These are phyloP conservation scores for Eimeria acervulina DNA, from an alignment of 169 alveolate genomes.

Conservation along the genomic window DNA sequence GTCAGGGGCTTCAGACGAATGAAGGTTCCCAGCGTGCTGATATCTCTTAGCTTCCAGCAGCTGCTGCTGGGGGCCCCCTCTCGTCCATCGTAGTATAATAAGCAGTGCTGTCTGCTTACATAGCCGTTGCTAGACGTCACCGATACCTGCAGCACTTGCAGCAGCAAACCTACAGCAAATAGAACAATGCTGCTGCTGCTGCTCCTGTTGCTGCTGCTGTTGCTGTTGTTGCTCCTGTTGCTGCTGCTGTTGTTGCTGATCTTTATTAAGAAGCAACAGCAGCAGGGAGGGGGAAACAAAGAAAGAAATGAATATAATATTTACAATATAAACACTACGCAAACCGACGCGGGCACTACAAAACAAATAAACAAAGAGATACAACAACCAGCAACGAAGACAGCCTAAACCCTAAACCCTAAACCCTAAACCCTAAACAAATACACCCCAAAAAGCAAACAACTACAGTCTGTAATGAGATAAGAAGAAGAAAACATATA, in stretches of 20 bases:
- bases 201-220: conserved; percentile 31
- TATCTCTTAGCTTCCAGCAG: conserved; percentile 92
- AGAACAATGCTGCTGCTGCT: conserved; percentile 25
- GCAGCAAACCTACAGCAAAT: neutral
- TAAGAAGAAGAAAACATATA: too few species aligned
- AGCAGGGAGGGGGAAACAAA: too few species aligned
- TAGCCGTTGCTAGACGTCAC: conserved; percentile 93
- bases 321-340: too few species aligned
- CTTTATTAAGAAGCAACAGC: neutral
- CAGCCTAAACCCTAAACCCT: too few species aligned
- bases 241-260: conserved; percentile 16
- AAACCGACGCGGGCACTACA: too few species aligned
- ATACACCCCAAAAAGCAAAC: too few species aligned
- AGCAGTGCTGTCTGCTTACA: conserved; percentile 94
- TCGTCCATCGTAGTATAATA: conserved; percentile 92
- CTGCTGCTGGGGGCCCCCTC: conserved; percentile 84
- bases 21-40: conserved; percentile 94
- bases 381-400: too few species aligned
- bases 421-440: too few species aligned
- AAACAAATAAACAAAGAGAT: too few species aligned
- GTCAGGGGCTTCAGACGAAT: conserved; percentile 91
- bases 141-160: neutral
- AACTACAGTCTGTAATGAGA: too few species aligned
- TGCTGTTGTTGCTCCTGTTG: conserved; percentile 29
- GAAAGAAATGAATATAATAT: too few species aligned